Evolutionary conservation across 148 eudicot genomes (phyloP).

Genomic region (Vaccinium macrocarpon): DNA sequence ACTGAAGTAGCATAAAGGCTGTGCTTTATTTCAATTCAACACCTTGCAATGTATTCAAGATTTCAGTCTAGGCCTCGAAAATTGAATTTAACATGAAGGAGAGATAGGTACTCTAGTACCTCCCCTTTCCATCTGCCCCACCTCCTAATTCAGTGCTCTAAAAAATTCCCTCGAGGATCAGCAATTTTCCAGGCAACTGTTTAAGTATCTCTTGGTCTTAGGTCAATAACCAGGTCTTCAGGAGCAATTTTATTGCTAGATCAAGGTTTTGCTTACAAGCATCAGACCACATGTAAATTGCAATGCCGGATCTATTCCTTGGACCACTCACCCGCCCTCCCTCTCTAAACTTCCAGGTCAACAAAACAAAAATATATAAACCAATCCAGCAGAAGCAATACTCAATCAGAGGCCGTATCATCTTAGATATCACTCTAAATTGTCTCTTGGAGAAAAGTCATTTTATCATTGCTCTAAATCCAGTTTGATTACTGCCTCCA

Average conservation of each 20-base stretch:
- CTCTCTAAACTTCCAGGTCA: conserved; percentile 2
- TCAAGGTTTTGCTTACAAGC: no score
- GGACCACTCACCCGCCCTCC: not conserved
- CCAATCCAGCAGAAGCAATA: not conserved
- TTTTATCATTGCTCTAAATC: not conserved
- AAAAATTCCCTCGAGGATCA: not conserved
- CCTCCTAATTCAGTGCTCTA: not conserved
- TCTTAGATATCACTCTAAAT: not conserved
- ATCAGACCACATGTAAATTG: no score
- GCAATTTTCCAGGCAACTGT: not conserved
- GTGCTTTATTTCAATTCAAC: not conserved
- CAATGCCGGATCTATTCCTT: no score
- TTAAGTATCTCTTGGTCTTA: not conserved
- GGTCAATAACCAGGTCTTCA: not conserved
- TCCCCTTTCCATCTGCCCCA: not conserved
- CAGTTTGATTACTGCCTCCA: not conserved
- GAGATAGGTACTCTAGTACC: not conserved
- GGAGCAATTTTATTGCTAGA: no score
- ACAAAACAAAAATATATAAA: not conserved
- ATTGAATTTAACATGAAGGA: not conserved
- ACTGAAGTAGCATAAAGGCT: not conserved
- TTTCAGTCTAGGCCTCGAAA: not conserved
- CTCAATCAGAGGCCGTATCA: not conserved
- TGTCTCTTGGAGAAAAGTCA: not conserved
- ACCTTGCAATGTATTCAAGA: not conserved